A percentile compares a stretch with the other conserved stretches of the same genome.
These are phyloP conservation scores for Stellera chamaejasme DNA, from an alignment of 345 rosid species.

Conservation along the genomic window DNA sequence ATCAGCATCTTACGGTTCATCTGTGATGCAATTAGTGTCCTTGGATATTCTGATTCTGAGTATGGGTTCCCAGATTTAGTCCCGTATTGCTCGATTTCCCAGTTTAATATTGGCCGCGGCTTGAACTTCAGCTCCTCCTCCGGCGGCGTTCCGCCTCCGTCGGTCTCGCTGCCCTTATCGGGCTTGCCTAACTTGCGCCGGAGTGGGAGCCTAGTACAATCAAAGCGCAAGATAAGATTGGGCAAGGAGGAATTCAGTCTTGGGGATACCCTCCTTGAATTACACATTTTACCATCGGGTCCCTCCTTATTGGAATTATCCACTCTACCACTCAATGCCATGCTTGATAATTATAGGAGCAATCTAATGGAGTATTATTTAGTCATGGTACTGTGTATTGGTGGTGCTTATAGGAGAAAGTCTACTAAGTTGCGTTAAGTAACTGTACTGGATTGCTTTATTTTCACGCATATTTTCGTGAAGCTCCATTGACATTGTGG, in stretches of 20 bases:
- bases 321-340: background rate
- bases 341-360: background rate
- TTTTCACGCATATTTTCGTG: conserved; percentile 13
- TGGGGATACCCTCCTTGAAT: background rate
- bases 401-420: background rate
- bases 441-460: conserved; percentile 4
- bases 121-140: background rate
- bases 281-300: background rate
- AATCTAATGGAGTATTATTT: background rate
- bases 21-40: background rate
- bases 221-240: no score
- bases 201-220: no score
- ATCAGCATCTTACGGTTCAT: background rate
- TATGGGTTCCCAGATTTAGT: no score
- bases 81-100: no score
- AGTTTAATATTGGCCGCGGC: no score
- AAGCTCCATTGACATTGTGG: conserved; percentile 11
- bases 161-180: no score
- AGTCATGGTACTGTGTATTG: background rate
- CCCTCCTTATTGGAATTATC: background rate
- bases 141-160: background rate
- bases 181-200: no score
- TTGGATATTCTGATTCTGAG: background rate
- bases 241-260: no score
- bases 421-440: conserved; percentile 4